Base-by-base conservation (phyloP, 2,329 filamentous ascomycete species). In the Juglanconis sp. region DNA sequence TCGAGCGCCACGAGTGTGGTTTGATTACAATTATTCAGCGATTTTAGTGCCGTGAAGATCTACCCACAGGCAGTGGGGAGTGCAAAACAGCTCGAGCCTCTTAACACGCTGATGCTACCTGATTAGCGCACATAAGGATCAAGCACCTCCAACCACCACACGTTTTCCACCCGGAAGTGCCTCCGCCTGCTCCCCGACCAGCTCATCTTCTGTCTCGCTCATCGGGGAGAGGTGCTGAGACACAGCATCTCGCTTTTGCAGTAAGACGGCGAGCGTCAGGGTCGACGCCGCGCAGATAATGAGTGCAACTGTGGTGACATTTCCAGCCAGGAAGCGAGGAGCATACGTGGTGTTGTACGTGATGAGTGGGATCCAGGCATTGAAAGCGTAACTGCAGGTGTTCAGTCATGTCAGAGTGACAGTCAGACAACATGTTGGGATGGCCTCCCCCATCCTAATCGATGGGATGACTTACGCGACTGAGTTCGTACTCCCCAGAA, bases 361-460 rank as follows among this genome's bases (percentile, higher is more conserved):
- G 15, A 69, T 47, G 8, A 68, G 56, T 3, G 67, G 67, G 35
- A 68, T 67, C 68, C 67, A 69, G 17, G 67, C 66, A 42, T 68
- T 68, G 58, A 69, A 69, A 2, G 67, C 66, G 58, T 68, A 63
- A 4, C 62, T 64, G 8, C 15, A 31, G n/a, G 2, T 1, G 4
- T 36, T 36, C 31, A 32, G 8, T 11, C 38, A 15, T 3, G 5
- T 60, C 5, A 56, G 46, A 36, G 13, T 10, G 15, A 10, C 24
- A 24, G 24, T 24, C 24, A 24, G 24, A 24, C 24, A 24, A 24
- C 24, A 24, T 24, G 24, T 24, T 24, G 24, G 24, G 24, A 24
- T 24, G 24, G 24, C 24, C 24, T 24, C 24, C 24, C 24, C 17
- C 15, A 6, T 10, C 17, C n/a, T 17, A 30, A 9, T 17, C 5